Conservation (phyloP, 1,284 basidiomycete genomes). For the Malassezia pachydermatis region DNA sequence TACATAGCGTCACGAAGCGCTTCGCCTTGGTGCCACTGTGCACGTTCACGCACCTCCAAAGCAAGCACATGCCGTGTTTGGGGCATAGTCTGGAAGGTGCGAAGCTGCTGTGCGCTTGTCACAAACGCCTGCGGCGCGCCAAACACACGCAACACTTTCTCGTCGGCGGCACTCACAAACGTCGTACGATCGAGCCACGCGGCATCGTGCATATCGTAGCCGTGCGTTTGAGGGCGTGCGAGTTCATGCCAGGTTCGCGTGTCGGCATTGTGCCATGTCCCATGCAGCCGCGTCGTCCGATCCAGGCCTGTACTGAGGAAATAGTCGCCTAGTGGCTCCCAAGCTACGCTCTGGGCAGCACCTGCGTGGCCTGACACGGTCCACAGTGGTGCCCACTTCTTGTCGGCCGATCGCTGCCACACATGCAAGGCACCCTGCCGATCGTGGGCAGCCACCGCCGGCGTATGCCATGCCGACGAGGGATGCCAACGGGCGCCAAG, state of each 20-base stretch:
- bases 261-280: not conserved
- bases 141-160: constrained; percentile 46
- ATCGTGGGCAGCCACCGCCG: constrained; percentile 33
- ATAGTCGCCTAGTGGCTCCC: constrained; percentile 41
- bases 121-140: constrained; percentile 37
- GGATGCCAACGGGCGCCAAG: constrained; percentile 39
- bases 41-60: not conserved
- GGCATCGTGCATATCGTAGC: constrained; percentile 36
- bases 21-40: not conserved
- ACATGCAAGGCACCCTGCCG: constrained; percentile 42
- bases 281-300: constrained; percentile 42
- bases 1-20: not conserved
- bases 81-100: constrained; percentile 1
- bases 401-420: constrained; percentile 18
- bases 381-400: constrained; percentile 10
- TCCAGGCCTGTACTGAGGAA: constrained; percentile 31
- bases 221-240: constrained; percentile 46
- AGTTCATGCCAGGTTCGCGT: constrained; percentile 38
- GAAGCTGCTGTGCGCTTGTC: constrained; percentile 16
- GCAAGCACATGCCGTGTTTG: constrained; percentile 8
- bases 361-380: constrained; percentile 36
- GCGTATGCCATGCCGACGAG: not conserved
- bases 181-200: constrained; percentile 38
- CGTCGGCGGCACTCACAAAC: constrained; percentile 45
- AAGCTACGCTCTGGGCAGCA: constrained; percentile 26